phyloP scores from a whole-genome alignment of 2,329 filamentous ascomycete species.

The Cladosporium sp. region DNA sequence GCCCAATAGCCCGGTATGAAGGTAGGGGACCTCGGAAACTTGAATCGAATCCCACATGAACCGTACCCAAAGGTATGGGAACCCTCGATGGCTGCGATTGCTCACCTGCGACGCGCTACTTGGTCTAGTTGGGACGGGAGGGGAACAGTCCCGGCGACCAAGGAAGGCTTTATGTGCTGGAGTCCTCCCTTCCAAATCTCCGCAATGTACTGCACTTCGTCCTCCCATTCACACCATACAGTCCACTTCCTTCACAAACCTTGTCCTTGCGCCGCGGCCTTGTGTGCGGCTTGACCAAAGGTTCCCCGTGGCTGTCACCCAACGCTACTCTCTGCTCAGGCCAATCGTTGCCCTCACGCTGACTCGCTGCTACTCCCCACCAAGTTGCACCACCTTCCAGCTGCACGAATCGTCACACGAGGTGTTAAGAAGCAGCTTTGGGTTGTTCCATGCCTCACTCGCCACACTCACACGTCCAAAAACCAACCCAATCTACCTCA shows the following conservation, averaged over 20 bases:
- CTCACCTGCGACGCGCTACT: slow-evolving; percentile 7
- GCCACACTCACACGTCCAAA: background rate
- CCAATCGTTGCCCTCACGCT: slow-evolving; percentile 1
- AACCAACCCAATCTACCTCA: background rate
- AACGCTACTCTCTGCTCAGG: slow-evolving; percentile 14
- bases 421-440: background rate
- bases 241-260: background rate
- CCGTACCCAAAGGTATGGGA: background rate
- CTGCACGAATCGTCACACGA: background rate
- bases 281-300: background rate
- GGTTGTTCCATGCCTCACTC: background rate
- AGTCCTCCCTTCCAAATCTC: slow-evolving; percentile 11
- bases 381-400: background rate
- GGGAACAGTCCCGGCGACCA: background rate
- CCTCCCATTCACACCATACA: slow-evolving; percentile 4
- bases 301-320: background rate
- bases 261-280: slow-evolving; percentile 9
- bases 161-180: slow-evolving; percentile 13
- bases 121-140: slow-evolving; percentile 8
- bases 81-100: background rate
- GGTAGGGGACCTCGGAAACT: background rate
- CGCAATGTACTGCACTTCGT: background rate
- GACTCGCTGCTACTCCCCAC: slow-evolving; percentile 6
- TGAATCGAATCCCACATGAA: slow-evolving; percentile 7
- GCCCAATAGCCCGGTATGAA: background rate